These are phyloP conservation scores for Craspedostauros australis DNA, from an alignment of 108 stramenopile species.

Conservation along the genomic window DNA sequence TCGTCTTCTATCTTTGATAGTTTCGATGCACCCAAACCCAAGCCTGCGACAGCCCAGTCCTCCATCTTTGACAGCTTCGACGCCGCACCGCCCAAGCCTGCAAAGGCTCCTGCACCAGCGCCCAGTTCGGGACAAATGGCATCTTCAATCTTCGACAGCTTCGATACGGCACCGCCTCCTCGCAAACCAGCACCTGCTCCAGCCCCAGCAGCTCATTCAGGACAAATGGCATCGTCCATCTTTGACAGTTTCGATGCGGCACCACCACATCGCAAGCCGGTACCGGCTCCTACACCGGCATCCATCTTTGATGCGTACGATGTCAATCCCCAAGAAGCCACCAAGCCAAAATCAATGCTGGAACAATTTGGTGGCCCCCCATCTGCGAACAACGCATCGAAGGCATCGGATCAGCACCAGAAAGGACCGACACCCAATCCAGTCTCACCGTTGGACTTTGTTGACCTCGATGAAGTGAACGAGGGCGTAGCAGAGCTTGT, in stretches of 20 bases:
- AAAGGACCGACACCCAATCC: too few relatives aligned
- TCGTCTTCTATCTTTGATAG: slow-evolving; percentile 40
- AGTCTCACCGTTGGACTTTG: too few relatives aligned
- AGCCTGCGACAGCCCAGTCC: slow-evolving; percentile 6
- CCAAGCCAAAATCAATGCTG: too few relatives aligned
- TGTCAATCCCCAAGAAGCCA: too few relatives aligned
- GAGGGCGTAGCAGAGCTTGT: neutral
- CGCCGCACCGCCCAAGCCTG: slow-evolving; percentile 7
- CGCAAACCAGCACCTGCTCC: slow-evolving; percentile 8
- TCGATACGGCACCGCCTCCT: slow-evolving; percentile 22
- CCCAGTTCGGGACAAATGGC: slow-evolving; percentile 7
- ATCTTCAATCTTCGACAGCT: slow-evolving; percentile 47
- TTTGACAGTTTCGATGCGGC: slow-evolving; percentile 48
- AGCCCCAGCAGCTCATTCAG: neutral
- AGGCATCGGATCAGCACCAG: too few relatives aligned
- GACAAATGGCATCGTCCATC: slow-evolving; percentile 39
- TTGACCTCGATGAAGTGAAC: neutral
- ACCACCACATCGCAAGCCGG: slow-evolving; percentile 16
- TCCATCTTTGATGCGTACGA: slow-evolving; percentile 58
- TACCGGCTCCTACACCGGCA: slow-evolving; percentile 21
- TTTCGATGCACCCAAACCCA: slow-evolving; percentile 26
- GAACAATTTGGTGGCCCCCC: too few relatives aligned
- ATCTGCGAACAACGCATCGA: too few relatives aligned
- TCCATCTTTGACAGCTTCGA: slow-evolving; percentile 57
- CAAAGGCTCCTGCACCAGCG: slow-evolving; percentile 1